Percentiles rank a stretch among this genome's conserved stretches.
phyloP scores from a whole-genome alignment of 441 rosid genomes.

The Populus tomentosa region DNA sequence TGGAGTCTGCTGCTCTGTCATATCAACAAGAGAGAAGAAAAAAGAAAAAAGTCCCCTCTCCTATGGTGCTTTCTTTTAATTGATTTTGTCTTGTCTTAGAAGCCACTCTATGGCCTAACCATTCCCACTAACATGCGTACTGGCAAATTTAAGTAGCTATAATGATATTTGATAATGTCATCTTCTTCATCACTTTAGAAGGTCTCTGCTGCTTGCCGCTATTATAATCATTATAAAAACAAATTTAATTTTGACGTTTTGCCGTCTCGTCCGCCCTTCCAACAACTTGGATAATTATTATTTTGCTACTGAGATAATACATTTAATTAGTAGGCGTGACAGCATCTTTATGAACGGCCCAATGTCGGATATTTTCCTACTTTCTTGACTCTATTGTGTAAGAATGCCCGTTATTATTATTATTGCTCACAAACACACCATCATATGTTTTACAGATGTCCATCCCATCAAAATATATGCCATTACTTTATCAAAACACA shows the following conservation, averaged over 20 bases:
- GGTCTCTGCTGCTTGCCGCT: not conserved
- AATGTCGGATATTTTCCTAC: not conserved
- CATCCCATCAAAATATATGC: not conserved
- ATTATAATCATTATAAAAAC: slow-evolving; percentile 9
- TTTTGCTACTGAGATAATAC: not conserved
- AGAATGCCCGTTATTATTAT: not conserved
- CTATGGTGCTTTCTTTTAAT: slow-evolving; percentile 20
- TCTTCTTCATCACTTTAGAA: not conserved
- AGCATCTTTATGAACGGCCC: slow-evolving; percentile 5
- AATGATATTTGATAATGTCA: not conserved
- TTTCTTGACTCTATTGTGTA: slow-evolving; percentile 16
- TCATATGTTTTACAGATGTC: not conserved
- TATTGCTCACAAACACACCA: not conserved
- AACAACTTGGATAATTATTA: not conserved
- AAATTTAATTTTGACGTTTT: slow-evolving; percentile 1
- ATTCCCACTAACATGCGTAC: slow-evolving; percentile 17
- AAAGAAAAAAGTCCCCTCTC: slow-evolving; percentile 12
- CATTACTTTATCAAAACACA: not conserved
- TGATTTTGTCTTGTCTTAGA: slow-evolving; percentile 56
- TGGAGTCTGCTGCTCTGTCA: not conserved
- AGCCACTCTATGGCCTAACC: slow-evolving; percentile 40
- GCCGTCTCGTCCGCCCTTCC: slow-evolving; percentile 18
- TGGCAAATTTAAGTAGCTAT: slow-evolving; percentile 7
- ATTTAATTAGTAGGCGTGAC: not conserved
- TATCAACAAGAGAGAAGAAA: not conserved